Conservation (phyloP, 140 eudicot genomes). For the Erigeron philadelphicus region DNA sequence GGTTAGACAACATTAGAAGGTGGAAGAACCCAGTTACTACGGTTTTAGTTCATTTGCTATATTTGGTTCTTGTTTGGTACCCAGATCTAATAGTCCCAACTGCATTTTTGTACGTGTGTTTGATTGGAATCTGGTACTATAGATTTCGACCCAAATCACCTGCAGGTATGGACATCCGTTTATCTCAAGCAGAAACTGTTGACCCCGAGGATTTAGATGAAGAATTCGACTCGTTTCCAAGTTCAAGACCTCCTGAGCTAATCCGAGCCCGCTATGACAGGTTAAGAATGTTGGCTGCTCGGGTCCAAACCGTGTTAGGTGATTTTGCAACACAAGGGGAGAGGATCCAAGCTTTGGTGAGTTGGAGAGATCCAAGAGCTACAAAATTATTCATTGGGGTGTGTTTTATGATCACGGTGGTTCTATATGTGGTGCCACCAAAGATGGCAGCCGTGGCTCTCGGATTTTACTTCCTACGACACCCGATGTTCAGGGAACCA, state of each 20-base stretch:
- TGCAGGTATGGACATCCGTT: conserved; percentile 82
- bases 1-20: conserved; percentile 80
- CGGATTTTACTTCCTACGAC: conserved; percentile 93
- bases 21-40: conserved; percentile 94
- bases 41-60: conserved; percentile 72
- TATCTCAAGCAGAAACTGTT: conserved; percentile 83
- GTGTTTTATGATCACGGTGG: conserved; percentile 70
- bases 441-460: conserved; percentile 98
- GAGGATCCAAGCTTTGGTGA: conserved; percentile 88
- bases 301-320: conserved; percentile 93
- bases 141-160: conserved; percentile 90
- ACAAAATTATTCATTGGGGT: conserved; percentile 83
- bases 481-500: conserved; percentile 99
- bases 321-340: conserved; percentile 99
- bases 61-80: conserved; percentile 89
- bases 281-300: conserved; percentile 72
- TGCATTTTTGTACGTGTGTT: conserved; percentile 61
- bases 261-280: conserved; percentile 76
- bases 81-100: conserved; percentile 97
- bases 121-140: conserved; percentile 91
- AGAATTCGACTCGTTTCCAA: conserved; percentile 89
- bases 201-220: conserved; percentile 94
- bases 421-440: conserved; percentile 75
- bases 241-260: conserved; percentile 81
- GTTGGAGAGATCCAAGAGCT: conserved; percentile 99